phyloP scores from a whole-genome alignment of 2,329 filamentous ascomycete genomes.

The Thermothelomyces thermophilus region DNA sequence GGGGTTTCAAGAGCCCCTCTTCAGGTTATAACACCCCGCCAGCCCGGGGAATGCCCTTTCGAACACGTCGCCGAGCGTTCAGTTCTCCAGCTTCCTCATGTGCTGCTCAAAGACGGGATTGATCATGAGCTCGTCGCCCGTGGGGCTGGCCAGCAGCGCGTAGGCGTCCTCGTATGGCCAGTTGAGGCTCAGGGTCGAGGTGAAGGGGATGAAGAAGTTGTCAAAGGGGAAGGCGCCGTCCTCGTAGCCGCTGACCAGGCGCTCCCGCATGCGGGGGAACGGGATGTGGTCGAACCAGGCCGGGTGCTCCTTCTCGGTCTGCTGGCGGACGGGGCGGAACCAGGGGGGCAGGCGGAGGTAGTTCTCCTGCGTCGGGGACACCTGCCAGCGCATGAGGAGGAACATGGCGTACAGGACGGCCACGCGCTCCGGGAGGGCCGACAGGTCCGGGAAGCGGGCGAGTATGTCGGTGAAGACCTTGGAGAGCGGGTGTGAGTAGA shows the following conservation, averaged over 20 bases:
- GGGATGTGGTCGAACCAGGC: slow-evolving; percentile 79
- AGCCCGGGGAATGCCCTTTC: slow-evolving; percentile 56
- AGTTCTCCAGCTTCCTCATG: slow-evolving; percentile 67
- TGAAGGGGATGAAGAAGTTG: slow-evolving; percentile 78
- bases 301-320: slow-evolving; percentile 63
- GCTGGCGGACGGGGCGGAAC: slow-evolving; percentile 58
- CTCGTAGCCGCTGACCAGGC: slow-evolving; percentile 47
- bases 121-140: slow-evolving; percentile 62
- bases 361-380: slow-evolving; percentile 71
- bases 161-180: slow-evolving; percentile 77
- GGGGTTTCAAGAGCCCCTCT: slow-evolving; percentile 17
- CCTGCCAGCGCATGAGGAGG: slow-evolving; percentile 77
- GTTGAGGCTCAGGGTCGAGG: slow-evolving; percentile 66
- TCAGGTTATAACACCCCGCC: slow-evolving; percentile 37
- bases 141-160: slow-evolving; percentile 54
- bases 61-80: slow-evolving; percentile 69
- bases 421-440: slow-evolving; percentile 71
- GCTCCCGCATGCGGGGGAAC: slow-evolving; percentile 70
- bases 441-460: slow-evolving; percentile 73
- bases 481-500: slow-evolving; percentile 67
- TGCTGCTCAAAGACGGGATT: slow-evolving; percentile 85
- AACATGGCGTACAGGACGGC: slow-evolving; percentile 84
- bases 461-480: slow-evolving; percentile 83
- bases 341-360: slow-evolving; percentile 71
- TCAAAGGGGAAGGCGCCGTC: slow-evolving; percentile 58